Evolutionary conservation across 2,329 filamentous ascomycete genomes (phyloP), one percentile per base, ranked within the genome.

Genomic region (Cephalotrichum gorgonifer): DNA sequence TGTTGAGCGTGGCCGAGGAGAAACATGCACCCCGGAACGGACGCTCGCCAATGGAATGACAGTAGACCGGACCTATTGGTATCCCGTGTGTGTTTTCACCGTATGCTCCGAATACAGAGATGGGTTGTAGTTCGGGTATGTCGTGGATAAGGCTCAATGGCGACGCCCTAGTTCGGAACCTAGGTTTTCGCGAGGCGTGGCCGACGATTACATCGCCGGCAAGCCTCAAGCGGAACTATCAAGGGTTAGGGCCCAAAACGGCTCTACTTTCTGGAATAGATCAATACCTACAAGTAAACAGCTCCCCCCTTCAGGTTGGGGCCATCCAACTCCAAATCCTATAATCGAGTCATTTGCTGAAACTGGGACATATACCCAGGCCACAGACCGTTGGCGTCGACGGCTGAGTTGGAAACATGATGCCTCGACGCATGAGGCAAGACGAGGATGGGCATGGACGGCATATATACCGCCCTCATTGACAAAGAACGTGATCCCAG

Each of bases 281-380:
- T 33, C n/a, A 15, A 27, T 15, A 28, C 25, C 17, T 30, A 28
- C 23, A 44, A 28, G 43, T 26, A 44, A 44, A 23, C 43, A 44
- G 12, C 26, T 15, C 22, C 8, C 12, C 12, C 25, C 17, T 8
- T 23, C 9, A 6, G 41, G 23, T 8, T 17, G 23, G 26, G 41
- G n/a, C 26, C 23, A 45, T 28, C 44, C 39, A 15, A 45, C 41
- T 17, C 49, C 52, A 17, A 54, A 14, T 31, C 50, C 50, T 50
- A 42, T 8, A 33, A 55, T 43, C 9, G 39, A 43, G 47, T 55
- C 54, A 12, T 47, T 17, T 45, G 38, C 27, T 28, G 52, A 49
- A 26, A 55, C 39, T 17, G 54, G 54, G 44, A 54, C 33, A 49
- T 55, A 54, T 14, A 54, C 49, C 54, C 52, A 55, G 30, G 38